Percentiles rank a stretch among this genome's conserved stretches.
Evolutionary conservation across 1,139 yeast species (phyloP).

Genomic region (Suzukiozyma palmioleophila): DNA sequence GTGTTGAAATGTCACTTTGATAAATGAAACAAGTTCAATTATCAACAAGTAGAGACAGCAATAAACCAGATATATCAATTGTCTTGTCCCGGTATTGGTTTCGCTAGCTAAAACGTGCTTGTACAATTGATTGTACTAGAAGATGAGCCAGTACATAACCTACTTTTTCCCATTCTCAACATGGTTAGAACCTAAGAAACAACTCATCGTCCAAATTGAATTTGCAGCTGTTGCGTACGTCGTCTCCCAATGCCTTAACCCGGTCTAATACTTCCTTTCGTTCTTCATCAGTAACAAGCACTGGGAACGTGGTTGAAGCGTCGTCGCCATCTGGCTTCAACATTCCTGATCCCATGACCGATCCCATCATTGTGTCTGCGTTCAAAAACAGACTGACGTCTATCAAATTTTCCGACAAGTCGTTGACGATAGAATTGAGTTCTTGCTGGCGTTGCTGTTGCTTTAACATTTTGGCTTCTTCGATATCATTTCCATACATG

Average conservation of each 20-base stretch:
- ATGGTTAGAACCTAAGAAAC: slow-evolving; percentile 17
- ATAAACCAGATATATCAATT: no score
- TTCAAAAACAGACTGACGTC: slow-evolving; percentile 41
- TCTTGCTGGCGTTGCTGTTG: slow-evolving; percentile 43
- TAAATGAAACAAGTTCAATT: no score
- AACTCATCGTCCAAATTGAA: slow-evolving; percentile 16
- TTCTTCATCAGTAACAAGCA: slow-evolving; percentile 10
- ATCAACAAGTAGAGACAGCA: no score
- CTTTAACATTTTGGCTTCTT: slow-evolving; percentile 35
- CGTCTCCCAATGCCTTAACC: slow-evolving; percentile 13
- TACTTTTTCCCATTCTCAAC: neutral
- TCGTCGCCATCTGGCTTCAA: neutral
- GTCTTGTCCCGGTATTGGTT: no score
- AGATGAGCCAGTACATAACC: no score
- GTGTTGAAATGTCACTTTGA: no score
- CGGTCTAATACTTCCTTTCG: slow-evolving; percentile 15
- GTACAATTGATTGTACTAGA: no score
- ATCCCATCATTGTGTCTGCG: slow-evolving; percentile 10
- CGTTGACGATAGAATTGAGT: slow-evolving; percentile 38
- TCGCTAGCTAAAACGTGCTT: no score
- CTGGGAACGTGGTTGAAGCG: neutral
- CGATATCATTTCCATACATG: slow-evolving; percentile 31
- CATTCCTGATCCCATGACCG: neutral
- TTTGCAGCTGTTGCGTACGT: slow-evolving; percentile 15
- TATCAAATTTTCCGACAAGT: slow-evolving; percentile 39